Base-by-base conservation (phyloP, 2,329 filamentous ascomycete genomes). In the Clarireedia monteithiana region DNA sequence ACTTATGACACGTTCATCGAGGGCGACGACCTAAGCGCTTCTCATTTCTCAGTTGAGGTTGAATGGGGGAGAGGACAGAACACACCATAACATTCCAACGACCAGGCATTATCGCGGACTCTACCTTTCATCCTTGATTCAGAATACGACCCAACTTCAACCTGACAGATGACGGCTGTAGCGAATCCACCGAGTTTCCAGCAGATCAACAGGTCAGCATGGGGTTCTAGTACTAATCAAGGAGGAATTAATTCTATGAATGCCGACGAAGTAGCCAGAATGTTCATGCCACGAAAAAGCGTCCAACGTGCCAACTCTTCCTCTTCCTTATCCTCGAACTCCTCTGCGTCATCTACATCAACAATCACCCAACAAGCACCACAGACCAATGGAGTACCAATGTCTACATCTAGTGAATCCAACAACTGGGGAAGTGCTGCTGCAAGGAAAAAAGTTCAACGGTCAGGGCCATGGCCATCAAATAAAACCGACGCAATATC, bases 271-370 rank as follows among this genome's bases (percentile, higher is more conserved):
- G 83, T 86, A 63, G 84, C 87, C 74, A 86, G 87, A 72, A 91
- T 95, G 82, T 89, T 95, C 71, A 86, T 89, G 80, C 88, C 89
- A 68, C 89, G 91, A 66, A 96, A 96, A 75, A 85, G 81, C 69
- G 79, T 90, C 59, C 89, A 92, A 71, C 85, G 92, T 70, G 86
- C 86, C 68, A 95, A 90, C 77, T 97, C 92, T 38, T 94, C 90
- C 57, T 95, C 91, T 14, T 83, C 83, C 50, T 81, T 76, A 42
- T 74, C 78, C 2, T 85, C 83, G 42, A 73, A 73, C 56, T 80
- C 81, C 1, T 85, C 83, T 34, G 73, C 73, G 56, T 80, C 81
- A 15, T 84, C 82, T 5, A 77, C 74, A 10, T 83, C 85, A 2
- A 88, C 86, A 54, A 75, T 88, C 60, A 79, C 82, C 40, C 79